A percentile compares a stretch with the other conserved stretches of the same genome.
These are phyloP conservation scores for Bryoglossum gracile DNA, from an alignment of 495 filamentous ascomycete genomes.

Conservation along the genomic window DNA sequence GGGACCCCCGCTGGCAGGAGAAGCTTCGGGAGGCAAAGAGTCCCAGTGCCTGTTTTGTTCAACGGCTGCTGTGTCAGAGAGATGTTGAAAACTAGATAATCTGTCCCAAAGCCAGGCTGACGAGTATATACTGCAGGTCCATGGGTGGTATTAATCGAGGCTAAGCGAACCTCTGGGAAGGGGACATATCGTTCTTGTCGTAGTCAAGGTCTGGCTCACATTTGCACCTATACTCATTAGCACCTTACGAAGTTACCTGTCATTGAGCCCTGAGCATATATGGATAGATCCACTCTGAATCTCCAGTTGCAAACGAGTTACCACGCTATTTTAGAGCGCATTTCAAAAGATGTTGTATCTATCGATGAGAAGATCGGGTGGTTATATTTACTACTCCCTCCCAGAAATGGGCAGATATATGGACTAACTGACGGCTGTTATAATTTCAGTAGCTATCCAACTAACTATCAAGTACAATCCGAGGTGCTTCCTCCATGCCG, in stretches of 20 bases:
- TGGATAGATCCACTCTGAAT: conserved; percentile 49
- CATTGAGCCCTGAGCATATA: conserved; percentile 34
- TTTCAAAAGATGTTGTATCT: too few species aligned
- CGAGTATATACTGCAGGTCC: conserved; percentile 51
- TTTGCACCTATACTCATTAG: conserved; percentile 40
- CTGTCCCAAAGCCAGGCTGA: conserved; percentile 58
- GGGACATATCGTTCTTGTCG: conserved; percentile 56
- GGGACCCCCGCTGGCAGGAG: conserved; percentile 34
- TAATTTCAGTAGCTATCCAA: too few species aligned
- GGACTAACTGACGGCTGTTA: too few species aligned
- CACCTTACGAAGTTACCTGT: background rate
- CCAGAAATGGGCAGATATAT: too few species aligned
- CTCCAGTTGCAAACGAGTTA: conserved; percentile 34
- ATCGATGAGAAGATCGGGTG: too few species aligned
- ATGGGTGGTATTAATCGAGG: conserved; percentile 45
- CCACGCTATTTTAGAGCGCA: conserved; percentile 52
- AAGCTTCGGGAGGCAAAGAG: conserved; percentile 48
- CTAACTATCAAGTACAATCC: too few species aligned
- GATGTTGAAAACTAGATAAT: conserved; percentile 53
- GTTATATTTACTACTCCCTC: too few species aligned
- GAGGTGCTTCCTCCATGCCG: too few species aligned
- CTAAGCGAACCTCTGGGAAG: conserved; percentile 45
- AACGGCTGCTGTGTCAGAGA: conserved; percentile 42
- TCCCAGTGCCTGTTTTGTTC: conserved; percentile 56
- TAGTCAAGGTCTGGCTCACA: conserved; percentile 35